Conservation (phyloP, 495 filamentous ascomycete genomes). For the Xylaria acuta region DNA sequence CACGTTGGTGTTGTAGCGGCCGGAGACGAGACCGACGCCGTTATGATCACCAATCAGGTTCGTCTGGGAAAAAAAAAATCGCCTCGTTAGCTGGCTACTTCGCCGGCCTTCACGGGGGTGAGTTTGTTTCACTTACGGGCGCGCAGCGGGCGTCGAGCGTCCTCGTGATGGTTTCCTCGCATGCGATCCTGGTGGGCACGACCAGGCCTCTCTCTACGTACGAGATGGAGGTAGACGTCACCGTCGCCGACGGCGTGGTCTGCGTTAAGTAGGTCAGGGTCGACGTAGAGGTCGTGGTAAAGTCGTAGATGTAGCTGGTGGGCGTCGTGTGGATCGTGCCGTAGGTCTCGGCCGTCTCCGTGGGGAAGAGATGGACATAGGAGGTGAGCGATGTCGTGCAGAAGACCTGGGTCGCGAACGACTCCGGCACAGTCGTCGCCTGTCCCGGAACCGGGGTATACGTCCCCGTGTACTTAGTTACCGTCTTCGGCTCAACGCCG, state of each 20-base stretch:
- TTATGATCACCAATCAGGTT: constrained; percentile 34
- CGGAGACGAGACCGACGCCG: constrained; percentile 29
- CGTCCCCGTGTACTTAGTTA: constrained; percentile 32
- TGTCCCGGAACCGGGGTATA: constrained; percentile 37
- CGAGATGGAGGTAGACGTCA: constrained; percentile 25
- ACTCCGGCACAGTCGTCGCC: constrained; percentile 29
- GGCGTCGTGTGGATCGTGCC: constrained; percentile 33
- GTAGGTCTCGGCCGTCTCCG: constrained; percentile 25
- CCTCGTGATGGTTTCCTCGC: constrained; percentile 29
- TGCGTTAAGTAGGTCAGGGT: background rate
- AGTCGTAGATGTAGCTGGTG: constrained; percentile 22
- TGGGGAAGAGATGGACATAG: constrained; percentile 26
- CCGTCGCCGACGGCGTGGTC: constrained; percentile 29
- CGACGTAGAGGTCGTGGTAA: constrained; percentile 28
- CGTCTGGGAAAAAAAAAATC: constrained; percentile 6
- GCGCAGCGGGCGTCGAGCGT: constrained; percentile 37
- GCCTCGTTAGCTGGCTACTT: background rate
- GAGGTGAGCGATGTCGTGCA: constrained; percentile 32
- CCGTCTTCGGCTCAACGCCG: constrained; percentile 17
- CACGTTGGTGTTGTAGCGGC: constrained; percentile 31
- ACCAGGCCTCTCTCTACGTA: constrained; percentile 19
- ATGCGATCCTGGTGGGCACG: constrained; percentile 8
- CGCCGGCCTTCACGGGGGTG: background rate
- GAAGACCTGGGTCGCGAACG: constrained; percentile 30
- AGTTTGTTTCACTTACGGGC: constrained; percentile 19